Percentiles rank a stretch among this genome's conserved stretches.
Conservation (phyloP, 169 alveolate species). For the Plasmodium gonderi region DNA sequence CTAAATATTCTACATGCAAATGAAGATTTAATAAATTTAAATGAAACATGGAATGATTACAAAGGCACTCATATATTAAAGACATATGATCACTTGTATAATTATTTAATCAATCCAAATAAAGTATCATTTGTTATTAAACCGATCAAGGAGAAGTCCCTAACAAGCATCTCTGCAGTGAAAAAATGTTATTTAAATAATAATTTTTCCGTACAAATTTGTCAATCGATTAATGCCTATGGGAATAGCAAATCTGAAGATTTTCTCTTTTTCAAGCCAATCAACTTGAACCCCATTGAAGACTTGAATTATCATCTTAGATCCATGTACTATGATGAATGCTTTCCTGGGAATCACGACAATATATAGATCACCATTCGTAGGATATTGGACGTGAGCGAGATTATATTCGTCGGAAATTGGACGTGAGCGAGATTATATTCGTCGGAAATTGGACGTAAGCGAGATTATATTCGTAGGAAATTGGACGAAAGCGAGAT, state of each 20-base stretch:
- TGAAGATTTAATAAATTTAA: conserved; percentile 12
- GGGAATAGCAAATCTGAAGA: conserved; percentile 11
- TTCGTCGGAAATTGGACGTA: too few relatives aligned
- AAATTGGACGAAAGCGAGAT: too few relatives aligned
- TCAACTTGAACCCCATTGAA: conserved; percentile 11
- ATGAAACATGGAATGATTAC: conserved; percentile 20
- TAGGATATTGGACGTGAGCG: too few relatives aligned
- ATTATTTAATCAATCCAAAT: neutral
- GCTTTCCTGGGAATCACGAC: neutral
- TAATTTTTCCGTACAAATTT: conserved; percentile 9
- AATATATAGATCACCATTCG: neutral
- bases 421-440: too few relatives aligned
- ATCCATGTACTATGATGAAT: conserved; percentile 17
- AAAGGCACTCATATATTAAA: conserved; percentile 24
- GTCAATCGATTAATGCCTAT: conserved; percentile 24
- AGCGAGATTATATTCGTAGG: too few relatives aligned
- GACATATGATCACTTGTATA: neutral
- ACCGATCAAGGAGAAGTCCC: conserved; percentile 6
- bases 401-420: too few relatives aligned
- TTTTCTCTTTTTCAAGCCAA: conserved; percentile 20
- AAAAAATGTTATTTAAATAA: conserved; percentile 19
- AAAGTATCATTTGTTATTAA: neutral
- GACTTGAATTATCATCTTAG: conserved; percentile 11
- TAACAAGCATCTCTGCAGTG: neutral
- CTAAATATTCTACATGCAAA: neutral